Base-by-base conservation (phyloP, 306 rosid species). In the Ziziphus jujuba region DNA sequence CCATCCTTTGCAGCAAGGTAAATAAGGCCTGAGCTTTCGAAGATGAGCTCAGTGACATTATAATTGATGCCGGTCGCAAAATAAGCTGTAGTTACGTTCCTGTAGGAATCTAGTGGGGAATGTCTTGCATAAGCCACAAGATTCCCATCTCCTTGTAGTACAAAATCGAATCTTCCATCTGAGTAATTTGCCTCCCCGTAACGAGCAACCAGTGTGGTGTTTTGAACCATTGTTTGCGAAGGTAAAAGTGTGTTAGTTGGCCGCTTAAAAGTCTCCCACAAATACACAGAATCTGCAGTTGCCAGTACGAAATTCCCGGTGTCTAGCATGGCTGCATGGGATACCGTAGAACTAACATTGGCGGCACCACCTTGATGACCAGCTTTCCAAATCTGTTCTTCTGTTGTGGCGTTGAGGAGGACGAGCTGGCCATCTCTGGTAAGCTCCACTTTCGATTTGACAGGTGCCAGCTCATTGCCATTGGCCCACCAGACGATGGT, bases 171-270 rank as follows among this genome's bases (percentile, higher is more conserved):
- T 72, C 86, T 85, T 64, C 88, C 95, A 47, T 1, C 61, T 0
- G 84, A 69, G 75, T 72, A 81, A 64, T 84, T 84, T 2, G 65
- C 45, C 20, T 70, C 77, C 1, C 69, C 20, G 14, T 82, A 74
- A 10, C 74, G 45, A 11, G 84, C 79, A 49, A 70, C 43, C 2
- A 87, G 72, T 2, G 0, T 69, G 1, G 33, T 28, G 33, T 28
- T 2, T 28, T 28, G 33, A 14, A 10, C 34, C 3, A 90, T 7
- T 9, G 52, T 51, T 44, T 87, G 87, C 21, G 63, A 25, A 0
- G 93, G 96, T 56, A 87, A 74, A 60, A 90, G 71, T 1, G 96
- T 90, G 60, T 87, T 86, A 0, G 91, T 81, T 22, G 93, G 93
- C 16, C 52, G 3, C 3, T 75, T 22, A 65, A 90, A 89, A 59